Conservation (phyloP, 1,139 yeast species). For the Lodderomyces margitis region DNA sequence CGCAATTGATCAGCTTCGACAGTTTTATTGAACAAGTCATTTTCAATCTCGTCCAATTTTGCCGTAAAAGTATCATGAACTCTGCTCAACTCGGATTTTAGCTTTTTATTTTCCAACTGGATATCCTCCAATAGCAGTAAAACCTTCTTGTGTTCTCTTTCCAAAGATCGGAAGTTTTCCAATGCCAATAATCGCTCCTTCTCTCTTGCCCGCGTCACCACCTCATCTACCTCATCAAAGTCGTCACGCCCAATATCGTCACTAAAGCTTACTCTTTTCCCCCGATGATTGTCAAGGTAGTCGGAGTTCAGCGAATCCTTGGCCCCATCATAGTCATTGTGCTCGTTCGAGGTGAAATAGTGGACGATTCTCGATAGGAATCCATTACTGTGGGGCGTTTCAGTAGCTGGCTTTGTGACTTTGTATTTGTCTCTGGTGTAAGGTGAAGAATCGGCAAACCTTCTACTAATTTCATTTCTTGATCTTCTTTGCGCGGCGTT, state of each 20-base stretch:
- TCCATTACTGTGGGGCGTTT: constrained; percentile 11
- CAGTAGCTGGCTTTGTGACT: constrained; percentile 10
- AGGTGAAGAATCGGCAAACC: background rate
- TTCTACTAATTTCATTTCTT: constrained; percentile 8
- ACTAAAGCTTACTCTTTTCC: background rate
- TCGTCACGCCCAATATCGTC: background rate
- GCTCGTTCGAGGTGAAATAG: constrained; percentile 12
- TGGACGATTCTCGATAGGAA: constrained; percentile 16
- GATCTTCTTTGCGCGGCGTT: constrained; percentile 11
- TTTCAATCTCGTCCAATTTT: constrained; percentile 6
- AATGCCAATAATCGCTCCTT: constrained; percentile 4
- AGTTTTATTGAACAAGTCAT: constrained; percentile 5
- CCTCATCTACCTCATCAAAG: constrained; percentile 15
- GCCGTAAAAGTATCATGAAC: background rate
- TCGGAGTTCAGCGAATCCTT: constrained; percentile 12
- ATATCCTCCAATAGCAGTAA: constrained; percentile 4
- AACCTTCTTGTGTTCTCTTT: constrained; percentile 5
- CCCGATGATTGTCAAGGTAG: background rate
- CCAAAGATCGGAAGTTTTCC: constrained; percentile 5
- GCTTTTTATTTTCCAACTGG: constrained; percentile 5
- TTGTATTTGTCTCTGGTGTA: constrained; percentile 5
- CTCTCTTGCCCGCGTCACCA: constrained; percentile 10
- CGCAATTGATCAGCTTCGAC: constrained; percentile 6
- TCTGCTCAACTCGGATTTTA: constrained; percentile 4
- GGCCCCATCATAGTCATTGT: constrained; percentile 9